Base-by-base conservation (phyloP, 2,329 filamentous ascomycete genomes). In the Calonectria multiphialidica region DNA sequence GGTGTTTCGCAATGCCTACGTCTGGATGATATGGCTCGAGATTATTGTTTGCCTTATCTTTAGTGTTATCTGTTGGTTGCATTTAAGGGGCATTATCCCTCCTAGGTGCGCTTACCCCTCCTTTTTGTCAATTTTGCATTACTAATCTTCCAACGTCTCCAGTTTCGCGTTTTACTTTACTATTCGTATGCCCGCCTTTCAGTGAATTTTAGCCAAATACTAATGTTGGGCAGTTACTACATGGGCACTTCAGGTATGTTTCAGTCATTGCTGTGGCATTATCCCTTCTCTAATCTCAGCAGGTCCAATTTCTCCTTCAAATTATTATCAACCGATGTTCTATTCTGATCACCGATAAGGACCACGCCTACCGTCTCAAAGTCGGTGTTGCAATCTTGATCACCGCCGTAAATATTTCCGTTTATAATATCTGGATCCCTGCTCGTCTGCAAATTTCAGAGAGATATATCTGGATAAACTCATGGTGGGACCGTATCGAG, bases 1-100 rank as follows among this genome's bases (percentile, higher is more conserved):
- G 77, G 75, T 83, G 68, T 59, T 68, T 74, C 81, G 77, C 16
- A 87, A 86, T 72, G 78, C 82, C 1, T 88, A 88, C 71, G 81
- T 88, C 0, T 85, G 84, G 81, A 84, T 88, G 84, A 84, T 88
- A 66, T 88, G 87, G 87, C 64, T 83, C 33, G 87, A 88, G 75
- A 81, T 88, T 4, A 2, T 81, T 1, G 84, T 85, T 4, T 87
- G 84, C 13, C 78, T 86, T 13, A 73, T 81, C 10, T 88, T 88
- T 45, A 83, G 81, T 7, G 71, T 86, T 28, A 81, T 87, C 33
- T 81, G 78, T 35, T 76, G 75, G 6, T 33, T 81, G 70, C 75
- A 80, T 70, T 64, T 81, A 18, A 53, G 77, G 16, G 68, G 63
- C 18, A 45, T 73, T 45, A 79, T 81, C 62, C 77, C 78, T 25